Evolutionary conservation across 495 filamentous ascomycete genomes (phyloP).

Genomic region (Aspergillus diversus): DNA sequence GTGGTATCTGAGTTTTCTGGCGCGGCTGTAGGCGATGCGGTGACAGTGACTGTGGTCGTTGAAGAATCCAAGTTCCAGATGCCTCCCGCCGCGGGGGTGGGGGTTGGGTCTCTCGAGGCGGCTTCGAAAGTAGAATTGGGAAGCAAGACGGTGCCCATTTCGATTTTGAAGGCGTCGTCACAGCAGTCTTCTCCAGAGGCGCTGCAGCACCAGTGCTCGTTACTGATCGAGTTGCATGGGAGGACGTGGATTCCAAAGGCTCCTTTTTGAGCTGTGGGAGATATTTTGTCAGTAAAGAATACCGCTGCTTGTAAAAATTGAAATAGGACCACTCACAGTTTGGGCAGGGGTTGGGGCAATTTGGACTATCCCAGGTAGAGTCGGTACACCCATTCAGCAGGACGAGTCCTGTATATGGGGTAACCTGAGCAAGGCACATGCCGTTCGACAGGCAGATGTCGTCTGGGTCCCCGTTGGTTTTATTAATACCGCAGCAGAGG

Average conservation of each 20-base stretch:
- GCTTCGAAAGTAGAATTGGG: background rate
- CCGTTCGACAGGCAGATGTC: constrained; percentile 16
- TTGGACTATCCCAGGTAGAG: background rate
- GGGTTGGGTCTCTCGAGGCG: background rate
- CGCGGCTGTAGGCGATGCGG: background rate
- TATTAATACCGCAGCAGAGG: constrained; percentile 9
- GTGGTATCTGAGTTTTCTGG: background rate
- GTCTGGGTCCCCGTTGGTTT: constrained; percentile 3
- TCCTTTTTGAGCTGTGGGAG: background rate
- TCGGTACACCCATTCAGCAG: constrained; percentile 13
- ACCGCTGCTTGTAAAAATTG: background rate
- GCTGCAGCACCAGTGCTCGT: constrained; percentile 15
- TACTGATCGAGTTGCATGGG: background rate
- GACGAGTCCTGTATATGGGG: constrained; percentile 5
- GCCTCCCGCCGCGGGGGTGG: background rate
- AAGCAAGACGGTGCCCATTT: constrained; percentile 9
- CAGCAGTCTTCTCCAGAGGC: constrained; percentile 7
- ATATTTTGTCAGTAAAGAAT: background rate
- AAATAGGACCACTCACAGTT: background rate
- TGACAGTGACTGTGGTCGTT: background rate
- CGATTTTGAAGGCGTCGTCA: constrained; percentile 8
- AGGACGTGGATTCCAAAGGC: constrained; percentile 7
- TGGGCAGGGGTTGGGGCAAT: constrained; percentile 6
- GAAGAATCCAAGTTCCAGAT: background rate
- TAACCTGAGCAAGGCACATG: constrained; percentile 10